Evolutionary conservation across 495 filamentous ascomycete species (phyloP).

Genomic region (Podospora pseudopauciseta): DNA sequence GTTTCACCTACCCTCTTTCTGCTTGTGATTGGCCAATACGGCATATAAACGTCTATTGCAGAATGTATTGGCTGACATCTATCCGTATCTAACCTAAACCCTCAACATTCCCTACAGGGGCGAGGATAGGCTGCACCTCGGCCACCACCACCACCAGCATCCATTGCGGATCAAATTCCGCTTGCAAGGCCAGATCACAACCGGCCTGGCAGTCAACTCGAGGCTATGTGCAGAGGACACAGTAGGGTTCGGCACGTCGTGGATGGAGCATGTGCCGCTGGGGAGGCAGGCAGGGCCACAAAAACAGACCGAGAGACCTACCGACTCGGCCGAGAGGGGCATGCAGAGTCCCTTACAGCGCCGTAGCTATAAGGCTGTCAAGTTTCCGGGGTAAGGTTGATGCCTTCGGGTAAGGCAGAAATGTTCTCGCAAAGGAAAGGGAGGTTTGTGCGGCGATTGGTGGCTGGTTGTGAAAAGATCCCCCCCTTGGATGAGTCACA

Average conservation of each 20-base stretch:
- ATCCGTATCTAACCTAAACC: neutral
- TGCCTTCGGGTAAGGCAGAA: no score
- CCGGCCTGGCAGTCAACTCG: neutral
- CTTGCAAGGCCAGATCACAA: neutral
- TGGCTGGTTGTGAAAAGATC: no score
- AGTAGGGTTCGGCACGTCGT: neutral
- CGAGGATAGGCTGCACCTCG: neutral
- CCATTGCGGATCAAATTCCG: neutral
- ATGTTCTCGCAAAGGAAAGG: no score
- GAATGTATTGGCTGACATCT: neutral
- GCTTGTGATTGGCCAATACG: neutral
- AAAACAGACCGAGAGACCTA: neutral
- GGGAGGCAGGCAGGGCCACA: no score
- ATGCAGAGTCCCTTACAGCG: no score
- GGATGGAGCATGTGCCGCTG: no score
- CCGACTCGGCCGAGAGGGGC: no score
- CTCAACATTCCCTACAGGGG: no score
- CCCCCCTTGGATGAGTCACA: no score
- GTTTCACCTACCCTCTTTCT: neutral
- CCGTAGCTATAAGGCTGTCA: no score
- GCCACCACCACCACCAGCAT: neutral
- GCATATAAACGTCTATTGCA: conserved; percentile 3
- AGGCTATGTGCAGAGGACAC: neutral
- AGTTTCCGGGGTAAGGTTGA: no score
- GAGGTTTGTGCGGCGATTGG: no score